Base-by-base conservation (phyloP, 2,329 filamentous ascomycete genomes). In the Pseudogymnoascus sp. region DNA sequence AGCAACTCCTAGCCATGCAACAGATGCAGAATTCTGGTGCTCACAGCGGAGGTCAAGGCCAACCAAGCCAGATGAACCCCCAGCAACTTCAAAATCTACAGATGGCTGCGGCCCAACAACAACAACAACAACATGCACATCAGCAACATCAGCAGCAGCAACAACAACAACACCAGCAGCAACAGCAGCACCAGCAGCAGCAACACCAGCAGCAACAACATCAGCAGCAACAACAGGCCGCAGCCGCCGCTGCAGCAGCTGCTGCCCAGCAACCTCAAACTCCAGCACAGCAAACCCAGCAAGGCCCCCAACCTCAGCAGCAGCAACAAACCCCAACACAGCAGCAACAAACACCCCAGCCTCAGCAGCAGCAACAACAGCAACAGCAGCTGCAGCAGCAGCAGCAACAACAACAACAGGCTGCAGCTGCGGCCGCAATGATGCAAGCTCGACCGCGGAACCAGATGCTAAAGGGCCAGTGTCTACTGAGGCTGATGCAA, bases 401-500 rank as follows among this genome's bases (percentile, higher is more conserved):
- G 57, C 71, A 74, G 50, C 69, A 72, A 47, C 69, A 70, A 64
- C 73, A 75, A 54, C 74, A 63, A 64, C 70, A 74, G 70, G 57
- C 67, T 69, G 50, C 62, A 69, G 8, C 69, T 77, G 60, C 74
- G 79, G 62, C 64, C 62, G 18, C 61, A 50, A 64, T 58, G 38
- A 68, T 64, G 30, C 64, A 65, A 32, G 61, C 62, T 14, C 73
- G 72, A 30, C 72, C 73, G 50, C 71, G 71, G 47, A 70, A 72
- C 25, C 57, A 58, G n/a, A 58, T 58, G 57, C 20, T 82, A 72
- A 85, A 82, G 68, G 78, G 81, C 3, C 78, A 82, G 61, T 86
- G 81, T 64, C 67, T 86, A 38, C 71, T 87, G 61, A 84, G 79
- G 69, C 71, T 88, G 43, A 78, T 84, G 74, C 81, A 83, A 64